phyloP scores from a whole-genome alignment of 176 grass and related monocot genomes.

The Carex parvula region DNA sequence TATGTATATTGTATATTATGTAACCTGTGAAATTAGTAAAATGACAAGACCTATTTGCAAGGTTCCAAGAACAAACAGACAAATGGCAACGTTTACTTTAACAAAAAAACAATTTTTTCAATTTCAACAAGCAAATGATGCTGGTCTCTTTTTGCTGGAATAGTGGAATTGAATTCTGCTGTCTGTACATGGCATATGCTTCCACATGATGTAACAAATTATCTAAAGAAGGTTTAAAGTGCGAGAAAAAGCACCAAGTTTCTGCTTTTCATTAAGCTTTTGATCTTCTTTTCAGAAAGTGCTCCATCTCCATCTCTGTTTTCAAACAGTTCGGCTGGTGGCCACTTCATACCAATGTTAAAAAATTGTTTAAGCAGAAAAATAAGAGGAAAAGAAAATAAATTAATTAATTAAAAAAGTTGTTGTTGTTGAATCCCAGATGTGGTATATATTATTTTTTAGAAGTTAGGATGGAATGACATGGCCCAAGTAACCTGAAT shows the following conservation, averaged over 20 bases:
- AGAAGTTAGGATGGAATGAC: not conserved
- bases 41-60: not conserved
- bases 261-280: not conserved
- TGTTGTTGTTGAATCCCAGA: not conserved
- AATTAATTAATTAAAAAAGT: conserved; percentile 2
- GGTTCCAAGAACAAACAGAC: not conserved
- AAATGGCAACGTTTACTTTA: not conserved
- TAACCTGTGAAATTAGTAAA: not conserved
- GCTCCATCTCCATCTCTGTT: not conserved
- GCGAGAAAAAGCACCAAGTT: not conserved
- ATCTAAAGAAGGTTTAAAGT: conserved; percentile 6
- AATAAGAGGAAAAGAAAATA: not conserved
- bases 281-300: conserved; percentile 14
- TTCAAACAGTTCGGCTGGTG: not conserved
- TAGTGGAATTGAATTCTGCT: not conserved
- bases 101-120: not conserved
- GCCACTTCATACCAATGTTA: not conserved
- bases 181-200: conserved; percentile 2
- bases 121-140: not conserved
- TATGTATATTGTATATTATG: not conserved
- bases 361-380: not conserved
- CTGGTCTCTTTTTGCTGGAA: not conserved
- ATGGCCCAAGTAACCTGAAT: not conserved
- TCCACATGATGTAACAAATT: conserved; percentile 6
- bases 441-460: conserved; percentile 3